A percentile compares a stretch with the other conserved stretches of the same genome.
Evolutionary conservation across 208 protist species (phyloP).

Genomic region (Herpetomonas muscarum): DNA sequence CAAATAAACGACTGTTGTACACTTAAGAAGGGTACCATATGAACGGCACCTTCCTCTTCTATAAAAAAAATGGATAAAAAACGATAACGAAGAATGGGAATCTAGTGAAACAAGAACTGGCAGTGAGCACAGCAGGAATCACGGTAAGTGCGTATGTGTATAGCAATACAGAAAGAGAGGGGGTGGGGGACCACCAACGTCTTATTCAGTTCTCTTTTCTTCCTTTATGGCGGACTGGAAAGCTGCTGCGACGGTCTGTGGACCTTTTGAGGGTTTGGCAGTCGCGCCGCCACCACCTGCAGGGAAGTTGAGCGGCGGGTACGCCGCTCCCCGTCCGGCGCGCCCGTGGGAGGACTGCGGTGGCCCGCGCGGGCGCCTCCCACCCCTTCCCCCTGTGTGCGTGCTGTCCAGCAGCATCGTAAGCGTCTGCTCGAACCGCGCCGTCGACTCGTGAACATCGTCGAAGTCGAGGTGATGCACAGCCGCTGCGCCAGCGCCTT

Average conservation of each 20-base stretch:
- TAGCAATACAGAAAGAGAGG: background rate
- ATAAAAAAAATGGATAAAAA: background rate
- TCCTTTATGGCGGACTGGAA: background rate
- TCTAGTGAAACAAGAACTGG: background rate
- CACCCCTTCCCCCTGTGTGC: background rate
- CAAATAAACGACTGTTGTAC: too few relatives aligned
- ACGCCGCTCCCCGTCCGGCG: too few relatives aligned
- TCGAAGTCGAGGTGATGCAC: too few relatives aligned
- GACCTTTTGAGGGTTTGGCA: background rate
- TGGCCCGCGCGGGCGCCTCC: background rate
- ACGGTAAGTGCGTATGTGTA: background rate
- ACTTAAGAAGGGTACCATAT: too few relatives aligned
- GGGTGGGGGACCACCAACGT: background rate
- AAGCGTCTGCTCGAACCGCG: constrained; percentile 13
- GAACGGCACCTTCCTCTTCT: too few relatives aligned
- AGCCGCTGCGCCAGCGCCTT: too few relatives aligned
- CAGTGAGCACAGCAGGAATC: background rate
- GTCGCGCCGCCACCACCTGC: too few relatives aligned
- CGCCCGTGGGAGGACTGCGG: background rate
- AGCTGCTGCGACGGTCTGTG: background rate
- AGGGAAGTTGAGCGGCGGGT: too few relatives aligned
- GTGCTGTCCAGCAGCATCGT: constrained; percentile 8
- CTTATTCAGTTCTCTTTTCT: background rate
- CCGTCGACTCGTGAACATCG: constrained; percentile 4
- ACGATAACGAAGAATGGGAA: constrained; percentile 8